Evolutionary conservation across 257 asterid species (phyloP).

Genomic region (Schizonepeta tenuifolia): DNA sequence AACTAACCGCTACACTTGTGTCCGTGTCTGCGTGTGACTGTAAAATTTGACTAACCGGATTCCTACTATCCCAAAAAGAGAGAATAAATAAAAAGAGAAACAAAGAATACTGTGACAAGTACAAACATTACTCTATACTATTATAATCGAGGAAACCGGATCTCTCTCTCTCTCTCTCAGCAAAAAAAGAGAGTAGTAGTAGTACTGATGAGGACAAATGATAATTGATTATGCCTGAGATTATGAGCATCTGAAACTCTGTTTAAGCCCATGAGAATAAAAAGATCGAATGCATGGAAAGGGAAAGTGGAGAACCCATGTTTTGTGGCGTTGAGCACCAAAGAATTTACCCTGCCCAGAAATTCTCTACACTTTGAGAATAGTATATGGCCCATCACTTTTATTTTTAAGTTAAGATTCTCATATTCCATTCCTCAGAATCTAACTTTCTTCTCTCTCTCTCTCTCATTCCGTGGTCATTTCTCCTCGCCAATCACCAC

Average conservation of each 20-base stretch:
- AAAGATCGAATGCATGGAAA: slow-evolving; percentile 26
- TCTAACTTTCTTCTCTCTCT: slow-evolving; percentile 21
- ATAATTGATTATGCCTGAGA: slow-evolving; percentile 29
- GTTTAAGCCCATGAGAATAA: slow-evolving; percentile 44
- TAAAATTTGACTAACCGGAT: neutral
- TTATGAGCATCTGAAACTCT: slow-evolving; percentile 54
- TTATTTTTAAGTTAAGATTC: slow-evolving; percentile 58
- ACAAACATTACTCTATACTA: neutral
- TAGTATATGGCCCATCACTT: slow-evolving; percentile 44
- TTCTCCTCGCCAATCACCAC: slow-evolving; percentile 27
- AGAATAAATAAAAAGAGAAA: neutral
- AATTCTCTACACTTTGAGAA: slow-evolving; percentile 28
- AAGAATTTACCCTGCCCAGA: slow-evolving; percentile 38
- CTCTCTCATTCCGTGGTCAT: slow-evolving; percentile 63
- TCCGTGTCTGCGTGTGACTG: too few species aligned
- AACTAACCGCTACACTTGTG: neutral
- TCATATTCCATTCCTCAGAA: slow-evolving; percentile 55
- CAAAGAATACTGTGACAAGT: neutral
- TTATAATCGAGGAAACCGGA: neutral
- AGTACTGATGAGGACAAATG: slow-evolving; percentile 32
- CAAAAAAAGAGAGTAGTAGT: neutral
- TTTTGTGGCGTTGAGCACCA: slow-evolving; percentile 61
- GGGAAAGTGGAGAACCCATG: slow-evolving; percentile 59
- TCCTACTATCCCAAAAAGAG: slow-evolving; percentile 4
- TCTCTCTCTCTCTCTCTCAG: neutral